Evolutionary conservation across 2,329 filamentous ascomycete genomes (phyloP), one percentile per base, ranked within the genome.

Genomic region (Ascochyta lentis): DNA sequence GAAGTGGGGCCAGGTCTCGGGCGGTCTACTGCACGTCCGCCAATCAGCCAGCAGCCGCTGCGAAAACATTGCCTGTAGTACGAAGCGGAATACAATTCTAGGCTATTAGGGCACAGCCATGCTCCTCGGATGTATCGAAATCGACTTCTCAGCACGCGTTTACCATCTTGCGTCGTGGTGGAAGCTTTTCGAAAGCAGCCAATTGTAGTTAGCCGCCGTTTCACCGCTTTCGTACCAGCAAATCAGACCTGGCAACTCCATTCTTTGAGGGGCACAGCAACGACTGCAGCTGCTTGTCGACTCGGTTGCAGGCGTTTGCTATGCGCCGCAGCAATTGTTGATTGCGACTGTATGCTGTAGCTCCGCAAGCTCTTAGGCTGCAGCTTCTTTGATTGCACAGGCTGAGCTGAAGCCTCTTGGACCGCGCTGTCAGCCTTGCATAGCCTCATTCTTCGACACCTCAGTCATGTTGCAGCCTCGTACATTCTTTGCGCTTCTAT

Each of bases 151-250:
- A 13, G 12, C 29, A 31, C 29, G 15, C 29, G 29, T 15, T 31
- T 13, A 13, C 29, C 29, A 13, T 31, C 29, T 13, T 15, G 29
- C 6, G 13, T 31, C 29, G 12, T 15, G 61, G 64, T 61, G 66
- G 69, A 73, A 73, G 61, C 54, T 47, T 24, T 33, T 56, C 16
- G 59, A 34, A 33, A 31, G 16, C 39, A 50, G 58, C 70, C 69
- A 72, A 73, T 72, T 60, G n/a, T 6, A 31, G 19, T 23, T 24
- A 34, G 39, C 38, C 23, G 22, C 12, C 19, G 35, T 35, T 57
- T 71, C 64, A 72, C 70, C 70, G 70, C 66, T 67, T 16, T n/a
- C 13, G 49, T 49, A 34, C 45, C 45, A 54, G 47, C 46, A 50
- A 56, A 19, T 19, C 19, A 19, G 19, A 19, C 3, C 19, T 19